Evolutionary conservation across 1,284 basidiomycete species (phyloP).

Genomic region (Rhodotorula glutinis): DNA sequence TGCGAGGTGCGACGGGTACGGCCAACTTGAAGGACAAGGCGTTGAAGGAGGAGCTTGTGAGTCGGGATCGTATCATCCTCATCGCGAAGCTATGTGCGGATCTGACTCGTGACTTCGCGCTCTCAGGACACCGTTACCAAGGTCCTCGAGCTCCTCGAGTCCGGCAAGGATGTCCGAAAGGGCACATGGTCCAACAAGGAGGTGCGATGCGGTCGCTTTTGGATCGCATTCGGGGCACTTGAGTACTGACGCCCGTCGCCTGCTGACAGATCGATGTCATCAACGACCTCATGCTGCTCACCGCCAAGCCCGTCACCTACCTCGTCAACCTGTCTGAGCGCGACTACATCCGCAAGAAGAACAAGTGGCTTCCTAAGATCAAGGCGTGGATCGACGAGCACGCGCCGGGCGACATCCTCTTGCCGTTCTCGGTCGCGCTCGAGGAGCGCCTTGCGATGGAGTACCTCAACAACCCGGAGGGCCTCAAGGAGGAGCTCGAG

Average conservation of each 20-base stretch:
- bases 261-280: conserved; percentile 81
- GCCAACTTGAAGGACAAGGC: conserved; percentile 88
- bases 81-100: too few species aligned
- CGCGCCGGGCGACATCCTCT: conserved; percentile 92
- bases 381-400: conserved; percentile 97
- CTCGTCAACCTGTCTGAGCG: conserved; percentile 95
- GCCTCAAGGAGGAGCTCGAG: conserved; percentile 71
- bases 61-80: too few species aligned
- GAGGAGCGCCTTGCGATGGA: conserved; percentile 82
- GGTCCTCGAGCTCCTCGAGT: conserved; percentile 72
- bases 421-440: conserved; percentile 94
- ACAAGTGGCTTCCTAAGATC: conserved; percentile 98
- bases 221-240: neutral
- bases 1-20: conserved; percentile 65
- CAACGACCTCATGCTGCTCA: conserved; percentile 85
- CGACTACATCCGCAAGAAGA: conserved; percentile 97
- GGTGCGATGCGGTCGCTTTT: conserved; percentile 56
- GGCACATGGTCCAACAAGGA: conserved; percentile 95
- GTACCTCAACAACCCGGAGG: conserved; percentile 55
- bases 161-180: conserved; percentile 92
- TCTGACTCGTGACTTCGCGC: conserved; percentile 1
- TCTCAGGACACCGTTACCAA: conserved; percentile 76
- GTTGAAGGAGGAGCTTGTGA: conserved; percentile 90
- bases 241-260: neutral
- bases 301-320: conserved; percentile 97